A percentile compares a stretch with the other conserved stretches of the same genome.
These are phyloP conservation scores for Aureobasidium sp. DNA, from an alignment of 2,329 filamentous ascomycete genomes.

Conservation along the genomic window DNA sequence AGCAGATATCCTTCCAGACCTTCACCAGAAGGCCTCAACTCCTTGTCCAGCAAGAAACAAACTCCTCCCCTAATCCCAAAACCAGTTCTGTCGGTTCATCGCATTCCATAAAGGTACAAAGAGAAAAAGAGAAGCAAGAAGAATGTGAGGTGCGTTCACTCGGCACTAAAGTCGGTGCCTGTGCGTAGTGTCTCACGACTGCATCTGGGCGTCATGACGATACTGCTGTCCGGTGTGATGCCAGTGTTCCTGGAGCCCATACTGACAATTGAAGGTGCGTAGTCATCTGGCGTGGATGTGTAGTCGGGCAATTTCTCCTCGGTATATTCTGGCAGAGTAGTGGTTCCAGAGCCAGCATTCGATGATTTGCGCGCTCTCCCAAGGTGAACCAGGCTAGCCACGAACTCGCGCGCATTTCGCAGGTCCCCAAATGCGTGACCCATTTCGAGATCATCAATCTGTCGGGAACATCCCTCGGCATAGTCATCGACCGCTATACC, in stretches of 20 bases:
- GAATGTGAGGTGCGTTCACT: not conserved
- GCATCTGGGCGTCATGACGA: constrained; percentile 35
- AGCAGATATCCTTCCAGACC: not conserved
- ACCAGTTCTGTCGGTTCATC: not conserved
- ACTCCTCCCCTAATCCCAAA: not conserved
- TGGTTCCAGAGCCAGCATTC: constrained; percentile 27
- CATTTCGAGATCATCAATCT: constrained; percentile 33
- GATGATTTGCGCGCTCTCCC: constrained; percentile 21
- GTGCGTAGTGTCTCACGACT: constrained; percentile 35
- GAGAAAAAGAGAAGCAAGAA: not conserved
- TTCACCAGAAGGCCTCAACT: not conserved
- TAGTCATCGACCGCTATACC: constrained; percentile 34
- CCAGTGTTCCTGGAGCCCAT: constrained; percentile 23
- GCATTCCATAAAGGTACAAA: not conserved
- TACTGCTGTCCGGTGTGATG: constrained; percentile 35
- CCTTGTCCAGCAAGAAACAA: constrained; percentile 11
- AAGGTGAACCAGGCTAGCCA: constrained; percentile 30
- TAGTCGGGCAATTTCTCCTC: constrained; percentile 40
- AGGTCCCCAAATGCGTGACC: constrained; percentile 46
- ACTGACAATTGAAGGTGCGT: constrained; percentile 23
- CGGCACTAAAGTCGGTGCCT: not conserved
- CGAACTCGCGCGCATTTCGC: constrained; percentile 46
- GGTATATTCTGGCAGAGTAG: constrained; percentile 30
- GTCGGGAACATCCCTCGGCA: constrained; percentile 32
- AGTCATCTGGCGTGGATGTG: constrained; percentile 31